A percentile compares a stretch with the other conserved stretches of the same genome.
These are phyloP conservation scores for Trifolium repens DNA, from an alignment of 306 rosid species.

Conservation along the genomic window DNA sequence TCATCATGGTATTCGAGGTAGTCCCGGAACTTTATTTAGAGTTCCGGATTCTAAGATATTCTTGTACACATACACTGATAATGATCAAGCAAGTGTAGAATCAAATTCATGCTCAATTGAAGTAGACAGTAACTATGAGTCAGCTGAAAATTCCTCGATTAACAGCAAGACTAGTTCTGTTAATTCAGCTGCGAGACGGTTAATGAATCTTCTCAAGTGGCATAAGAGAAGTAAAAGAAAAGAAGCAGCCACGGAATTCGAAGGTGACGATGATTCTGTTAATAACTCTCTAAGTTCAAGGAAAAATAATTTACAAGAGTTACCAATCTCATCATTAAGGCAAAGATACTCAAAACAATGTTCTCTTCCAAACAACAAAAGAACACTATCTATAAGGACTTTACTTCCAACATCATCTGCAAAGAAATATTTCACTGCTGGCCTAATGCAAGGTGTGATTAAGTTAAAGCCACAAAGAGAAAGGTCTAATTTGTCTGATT, in stretches of 20 bases:
- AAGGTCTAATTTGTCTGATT: conserved; percentile 51
- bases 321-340: conserved; percentile 71
- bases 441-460: conserved; percentile 86
- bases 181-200: conserved; percentile 52
- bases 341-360: conserved; percentile 62
- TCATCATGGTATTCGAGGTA: conserved; percentile 65
- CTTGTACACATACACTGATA: conserved; percentile 69
- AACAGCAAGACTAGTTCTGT: conserved; percentile 55
- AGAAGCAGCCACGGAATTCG: conserved; percentile 38
- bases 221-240: conserved; percentile 56
- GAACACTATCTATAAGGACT: conserved; percentile 52
- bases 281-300: conserved; percentile 45
- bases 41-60: conserved; percentile 87
- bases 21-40: conserved; percentile 92
- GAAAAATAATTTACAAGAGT: conserved; percentile 46
- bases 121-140: conserved; percentile 42
- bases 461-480: conserved; percentile 62
- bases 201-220: conserved; percentile 73
- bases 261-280: conserved; percentile 49
- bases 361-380: conserved; percentile 68
- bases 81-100: conserved; percentile 57
- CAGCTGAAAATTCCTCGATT: conserved; percentile 46
- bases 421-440: conserved; percentile 64
- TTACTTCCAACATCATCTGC: conserved; percentile 71
- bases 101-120: conserved; percentile 58